Evolutionary conservation across 305 asterid genomes (phyloP).

Genomic region (Plantago coronopus): DNA sequence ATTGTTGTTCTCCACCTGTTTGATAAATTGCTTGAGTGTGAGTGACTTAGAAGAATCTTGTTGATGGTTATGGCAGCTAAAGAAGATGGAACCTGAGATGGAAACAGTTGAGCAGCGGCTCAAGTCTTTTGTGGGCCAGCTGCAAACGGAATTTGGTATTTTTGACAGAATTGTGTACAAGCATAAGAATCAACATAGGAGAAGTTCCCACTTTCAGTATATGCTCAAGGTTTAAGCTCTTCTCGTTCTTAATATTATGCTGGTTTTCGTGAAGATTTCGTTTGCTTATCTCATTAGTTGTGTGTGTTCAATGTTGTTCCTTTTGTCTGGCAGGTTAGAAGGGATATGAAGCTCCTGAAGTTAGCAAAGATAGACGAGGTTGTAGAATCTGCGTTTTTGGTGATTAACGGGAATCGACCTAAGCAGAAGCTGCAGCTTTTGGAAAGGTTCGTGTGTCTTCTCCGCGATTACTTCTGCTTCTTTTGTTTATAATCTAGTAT

Average conservation of each 20-base stretch:
- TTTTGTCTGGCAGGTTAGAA: conserved; percentile 52
- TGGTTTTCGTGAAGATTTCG: conserved; percentile 3
- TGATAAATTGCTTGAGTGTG: background rate
- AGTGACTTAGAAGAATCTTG: too few species aligned
- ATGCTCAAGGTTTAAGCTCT: conserved; percentile 53
- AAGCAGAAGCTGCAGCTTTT: conserved; percentile 79
- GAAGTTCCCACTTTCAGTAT: conserved; percentile 76
- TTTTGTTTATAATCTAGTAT: too few species aligned
- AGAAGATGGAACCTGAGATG: conserved; percentile 48
- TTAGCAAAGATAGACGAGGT: conserved; percentile 64
- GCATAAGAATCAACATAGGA: conserved; percentile 83
- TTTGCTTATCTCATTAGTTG: too few species aligned
- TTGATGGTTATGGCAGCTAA: background rate
- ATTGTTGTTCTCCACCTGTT: background rate
- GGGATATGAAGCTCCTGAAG: conserved; percentile 77
- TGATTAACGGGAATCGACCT: conserved; percentile 70
- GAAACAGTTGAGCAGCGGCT: conserved; percentile 57
- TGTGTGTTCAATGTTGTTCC: too few species aligned
- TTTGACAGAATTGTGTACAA: conserved; percentile 81
- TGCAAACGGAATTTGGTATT: conserved; percentile 63
- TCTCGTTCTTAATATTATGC: background rate
- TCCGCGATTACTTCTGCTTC: conserved; percentile 1
- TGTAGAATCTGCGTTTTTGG: conserved; percentile 55
- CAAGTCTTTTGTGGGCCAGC: conserved; percentile 56
- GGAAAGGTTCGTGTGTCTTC: conserved; percentile 46